A percentile compares a stretch with the other conserved stretches of the same genome.
These are phyloP conservation scores for Arthrocladium fulminans DNA, from an alignment of 2,329 filamentous ascomycete species.

Conservation along the genomic window DNA sequence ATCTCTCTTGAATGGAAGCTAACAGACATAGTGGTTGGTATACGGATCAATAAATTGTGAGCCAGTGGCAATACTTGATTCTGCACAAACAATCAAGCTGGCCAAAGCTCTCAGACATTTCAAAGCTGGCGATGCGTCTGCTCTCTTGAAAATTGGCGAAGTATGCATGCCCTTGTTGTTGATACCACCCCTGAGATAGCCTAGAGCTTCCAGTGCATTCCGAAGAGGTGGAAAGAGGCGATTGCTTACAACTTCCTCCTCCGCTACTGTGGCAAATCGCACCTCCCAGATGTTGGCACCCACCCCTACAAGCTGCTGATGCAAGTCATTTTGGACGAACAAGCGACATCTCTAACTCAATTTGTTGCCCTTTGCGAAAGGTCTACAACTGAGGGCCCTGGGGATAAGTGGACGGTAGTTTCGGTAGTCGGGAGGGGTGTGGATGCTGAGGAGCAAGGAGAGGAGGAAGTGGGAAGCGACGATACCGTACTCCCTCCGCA, in stretches of 20 bases:
- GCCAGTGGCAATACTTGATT: background rate
- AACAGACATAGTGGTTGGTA: background rate
- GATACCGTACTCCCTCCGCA: background rate
- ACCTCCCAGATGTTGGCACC: background rate
- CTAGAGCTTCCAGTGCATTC: background rate
- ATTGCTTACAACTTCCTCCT: background rate
- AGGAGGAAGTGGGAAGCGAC: background rate
- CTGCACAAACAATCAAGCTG: background rate
- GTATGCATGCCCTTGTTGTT: background rate
- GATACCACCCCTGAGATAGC: background rate
- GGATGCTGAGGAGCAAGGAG: background rate
- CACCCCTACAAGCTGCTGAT: background rate
- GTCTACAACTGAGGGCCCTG: background rate
- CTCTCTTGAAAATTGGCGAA: background rate
- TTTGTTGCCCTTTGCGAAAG: background rate
- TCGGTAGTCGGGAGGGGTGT: background rate
- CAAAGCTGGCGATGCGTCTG: background rate
- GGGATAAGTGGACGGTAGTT: background rate
- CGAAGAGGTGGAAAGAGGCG: background rate
- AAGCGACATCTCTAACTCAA: background rate
- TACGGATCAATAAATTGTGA: conserved; percentile 3
- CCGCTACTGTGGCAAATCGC: background rate
- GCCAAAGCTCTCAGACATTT: background rate
- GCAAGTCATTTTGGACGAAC: background rate
- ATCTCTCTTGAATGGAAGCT: background rate